Evolutionary conservation across 176 grass and related monocot species (phyloP).

Genomic region (Oryza glumipatula): DNA sequence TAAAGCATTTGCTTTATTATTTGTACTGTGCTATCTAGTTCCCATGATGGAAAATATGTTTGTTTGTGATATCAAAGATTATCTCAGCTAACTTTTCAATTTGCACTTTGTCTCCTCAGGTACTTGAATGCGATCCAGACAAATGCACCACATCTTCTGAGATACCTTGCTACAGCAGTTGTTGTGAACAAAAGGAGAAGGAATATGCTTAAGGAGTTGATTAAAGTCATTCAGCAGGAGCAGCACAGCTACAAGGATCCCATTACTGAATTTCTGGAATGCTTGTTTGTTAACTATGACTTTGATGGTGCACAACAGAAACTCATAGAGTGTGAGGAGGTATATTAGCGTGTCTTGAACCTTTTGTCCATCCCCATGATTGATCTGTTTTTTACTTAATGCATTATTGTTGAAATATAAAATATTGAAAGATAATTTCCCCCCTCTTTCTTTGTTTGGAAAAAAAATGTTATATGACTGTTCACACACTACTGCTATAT

Average conservation of each 20-base stretch:
- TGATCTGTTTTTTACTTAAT: not conserved
- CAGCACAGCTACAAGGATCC: conserved; percentile 80
- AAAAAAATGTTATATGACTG: not conserved
- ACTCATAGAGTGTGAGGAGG: conserved; percentile 75
- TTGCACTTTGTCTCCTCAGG: conserved; percentile 27
- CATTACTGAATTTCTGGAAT: conserved; percentile 82
- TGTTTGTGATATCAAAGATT: not conserved
- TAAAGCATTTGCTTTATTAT: too few relatives aligned
- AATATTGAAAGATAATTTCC: not conserved
- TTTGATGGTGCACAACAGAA: conserved; percentile 90
- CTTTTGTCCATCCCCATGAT: not conserved
- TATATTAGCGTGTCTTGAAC: not conserved
- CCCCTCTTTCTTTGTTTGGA: not conserved
- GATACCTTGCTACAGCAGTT: conserved; percentile 78
- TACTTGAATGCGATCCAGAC: conserved; percentile 93
- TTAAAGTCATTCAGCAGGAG: conserved; percentile 91
- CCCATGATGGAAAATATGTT: not conserved
- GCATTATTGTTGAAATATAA: not conserved
- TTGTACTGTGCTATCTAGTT: not conserved
- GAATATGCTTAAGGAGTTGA: conserved; percentile 89
- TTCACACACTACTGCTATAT: not conserved
- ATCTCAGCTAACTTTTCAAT: not conserved
- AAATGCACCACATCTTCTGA: conserved; percentile 82
- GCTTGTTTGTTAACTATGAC: conserved; percentile 90
- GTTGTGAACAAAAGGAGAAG: conserved; percentile 95